phyloP scores from a whole-genome alignment of 2,329 filamentous ascomycete species.

The Aspergillus carbonarius region DNA sequence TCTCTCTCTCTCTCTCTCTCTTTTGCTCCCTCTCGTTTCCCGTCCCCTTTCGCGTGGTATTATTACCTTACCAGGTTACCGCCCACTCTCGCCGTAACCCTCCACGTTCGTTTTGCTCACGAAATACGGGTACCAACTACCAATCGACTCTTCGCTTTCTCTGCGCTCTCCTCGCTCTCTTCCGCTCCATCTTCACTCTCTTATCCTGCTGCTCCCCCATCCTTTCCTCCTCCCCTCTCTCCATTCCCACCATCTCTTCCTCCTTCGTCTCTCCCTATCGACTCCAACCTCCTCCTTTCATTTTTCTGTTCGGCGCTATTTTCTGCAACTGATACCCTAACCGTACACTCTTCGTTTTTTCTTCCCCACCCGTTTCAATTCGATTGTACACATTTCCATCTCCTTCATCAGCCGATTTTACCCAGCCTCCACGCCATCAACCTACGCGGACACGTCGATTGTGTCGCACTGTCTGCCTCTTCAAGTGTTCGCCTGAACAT shows the following conservation, averaged over 20 bases:
- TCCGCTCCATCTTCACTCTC: conserved; percentile 2
- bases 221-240: conserved; percentile 7
- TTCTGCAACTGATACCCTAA: conserved; percentile 5
- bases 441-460: conserved; percentile 12
- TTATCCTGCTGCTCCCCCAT: conserved; percentile 3
- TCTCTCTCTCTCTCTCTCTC: background rate
- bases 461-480: conserved; percentile 4
- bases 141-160: background rate
- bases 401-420: conserved; percentile 2
- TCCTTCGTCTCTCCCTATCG: conserved; percentile 4
- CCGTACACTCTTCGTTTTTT: conserved; percentile 2
- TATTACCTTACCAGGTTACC: background rate
- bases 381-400: conserved; percentile 15
- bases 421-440: conserved; percentile 4
- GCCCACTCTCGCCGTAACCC: background rate
- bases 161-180: background rate
- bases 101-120: background rate
- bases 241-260: background rate
- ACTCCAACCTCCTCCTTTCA: conserved; percentile 12
- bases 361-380: conserved; percentile 19
- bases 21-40: background rate
- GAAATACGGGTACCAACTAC: background rate
- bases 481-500: conserved; percentile 21
- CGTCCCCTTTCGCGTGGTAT: background rate
- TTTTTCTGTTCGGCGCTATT: conserved; percentile 1